These are phyloP conservation scores for Talaromyces sp. DNA, from an alignment of 2,329 filamentous ascomycete species.

Conservation along the genomic window DNA sequence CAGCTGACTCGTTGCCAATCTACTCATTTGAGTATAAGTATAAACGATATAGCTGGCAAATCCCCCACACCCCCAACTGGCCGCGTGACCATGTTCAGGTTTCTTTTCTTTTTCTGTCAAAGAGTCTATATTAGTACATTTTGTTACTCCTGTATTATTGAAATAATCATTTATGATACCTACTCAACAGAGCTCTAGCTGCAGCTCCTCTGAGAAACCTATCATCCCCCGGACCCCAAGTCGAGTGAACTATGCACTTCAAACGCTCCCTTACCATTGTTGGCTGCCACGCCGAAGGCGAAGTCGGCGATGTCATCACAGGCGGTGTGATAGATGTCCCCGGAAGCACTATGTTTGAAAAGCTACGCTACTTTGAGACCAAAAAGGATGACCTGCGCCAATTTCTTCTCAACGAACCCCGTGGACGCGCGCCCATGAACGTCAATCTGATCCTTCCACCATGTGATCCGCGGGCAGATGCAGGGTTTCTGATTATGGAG, in stretches of 20 bases:
- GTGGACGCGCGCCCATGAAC: conserved; percentile 43
- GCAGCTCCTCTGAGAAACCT: background rate
- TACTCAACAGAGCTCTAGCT: background rate
- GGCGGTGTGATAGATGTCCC: conserved; percentile 47
- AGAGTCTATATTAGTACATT: background rate
- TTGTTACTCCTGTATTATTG: background rate
- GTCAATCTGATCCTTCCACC: conserved; percentile 44
- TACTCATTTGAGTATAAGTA: too few relatives aligned
- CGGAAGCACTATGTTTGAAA: conserved; percentile 49
- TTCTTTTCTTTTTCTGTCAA: background rate
- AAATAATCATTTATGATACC: background rate
- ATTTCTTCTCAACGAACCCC: conserved; percentile 47
- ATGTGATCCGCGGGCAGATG: conserved; percentile 45
- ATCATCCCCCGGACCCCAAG: background rate
- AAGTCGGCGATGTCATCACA: conserved; percentile 50
- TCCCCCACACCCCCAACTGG: background rate
- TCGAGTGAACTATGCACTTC: conserved; percentile 4
- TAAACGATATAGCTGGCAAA: background rate
- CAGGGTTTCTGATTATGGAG: conserved; percentile 48
- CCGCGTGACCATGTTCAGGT: conserved; percentile 2
- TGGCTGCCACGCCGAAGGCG: conserved; percentile 30
- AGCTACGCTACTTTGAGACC: conserved; percentile 43
- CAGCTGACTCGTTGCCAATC: too few relatives aligned
- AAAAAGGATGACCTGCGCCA: conserved; percentile 43
- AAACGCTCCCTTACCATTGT: conserved; percentile 21